Percentiles rank a stretch among this genome's conserved stretches.
These are phyloP conservation scores for Neopestalotiopsis sp. DNA, from an alignment of 2,329 filamentous ascomycete genomes.

Conservation along the genomic window DNA sequence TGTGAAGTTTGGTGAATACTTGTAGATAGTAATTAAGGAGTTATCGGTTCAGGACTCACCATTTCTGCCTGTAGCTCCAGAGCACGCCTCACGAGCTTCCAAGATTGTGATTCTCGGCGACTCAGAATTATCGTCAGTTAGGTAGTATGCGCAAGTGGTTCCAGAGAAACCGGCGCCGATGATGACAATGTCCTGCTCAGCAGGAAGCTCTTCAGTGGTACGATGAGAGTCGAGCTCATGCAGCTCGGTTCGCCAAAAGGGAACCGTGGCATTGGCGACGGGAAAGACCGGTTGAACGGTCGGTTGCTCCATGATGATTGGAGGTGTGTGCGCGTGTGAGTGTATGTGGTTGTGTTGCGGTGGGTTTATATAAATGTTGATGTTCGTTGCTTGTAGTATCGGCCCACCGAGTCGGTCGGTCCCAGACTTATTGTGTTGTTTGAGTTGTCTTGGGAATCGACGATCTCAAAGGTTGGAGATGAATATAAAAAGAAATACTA, in stretches of 20 bases:
- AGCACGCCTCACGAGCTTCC: conserved; percentile 20
- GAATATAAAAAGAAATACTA: no score
- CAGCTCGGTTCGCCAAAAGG: conserved; percentile 16
- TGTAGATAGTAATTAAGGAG: accelerated
- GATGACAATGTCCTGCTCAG: conserved; percentile 17
- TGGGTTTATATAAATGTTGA: no score
- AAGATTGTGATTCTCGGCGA: conserved; percentile 19
- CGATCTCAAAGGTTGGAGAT: no score
- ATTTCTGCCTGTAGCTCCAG: conserved; percentile 20
- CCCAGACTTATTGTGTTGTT: no score
- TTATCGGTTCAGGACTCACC: not conserved
- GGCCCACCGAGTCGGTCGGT: no score
- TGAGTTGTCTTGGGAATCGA: no score
- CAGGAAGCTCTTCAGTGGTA: conserved; percentile 18
- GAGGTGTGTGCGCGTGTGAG: not conserved
- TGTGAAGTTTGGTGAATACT: not conserved
- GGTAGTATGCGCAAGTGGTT: conserved; percentile 16
- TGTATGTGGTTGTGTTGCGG: not conserved
- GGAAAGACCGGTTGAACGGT: not conserved
- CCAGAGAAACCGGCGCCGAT: conserved; percentile 21
- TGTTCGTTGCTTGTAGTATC: no score
- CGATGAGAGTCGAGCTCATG: conserved; percentile 18
- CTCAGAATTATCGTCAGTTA: not conserved
- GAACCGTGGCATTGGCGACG: conserved; percentile 13
- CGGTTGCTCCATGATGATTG: not conserved